Percentiles rank a stretch among this genome's conserved stretches.
These are phyloP conservation scores for Extremus antarcticus DNA, from an alignment of 495 filamentous ascomycete species.

Conservation along the genomic window DNA sequence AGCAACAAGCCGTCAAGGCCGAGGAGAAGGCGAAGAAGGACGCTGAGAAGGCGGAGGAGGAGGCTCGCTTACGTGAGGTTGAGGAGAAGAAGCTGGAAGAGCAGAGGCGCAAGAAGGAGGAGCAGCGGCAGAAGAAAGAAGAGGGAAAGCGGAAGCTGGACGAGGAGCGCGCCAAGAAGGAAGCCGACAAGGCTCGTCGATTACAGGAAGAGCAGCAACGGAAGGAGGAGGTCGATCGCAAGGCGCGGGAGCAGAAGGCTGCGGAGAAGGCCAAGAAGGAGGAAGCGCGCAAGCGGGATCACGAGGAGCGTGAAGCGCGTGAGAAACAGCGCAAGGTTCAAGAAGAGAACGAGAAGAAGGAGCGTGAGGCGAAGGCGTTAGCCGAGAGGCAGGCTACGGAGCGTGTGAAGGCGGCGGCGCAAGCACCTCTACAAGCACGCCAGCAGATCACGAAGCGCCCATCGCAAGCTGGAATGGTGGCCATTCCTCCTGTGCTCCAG, in stretches of 20 bases:
- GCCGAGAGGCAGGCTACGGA: conserved; percentile 45
- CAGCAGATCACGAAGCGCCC: conserved; percentile 33
- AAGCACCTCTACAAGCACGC: conserved; percentile 22
- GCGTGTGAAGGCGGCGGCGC: conserved; percentile 46
- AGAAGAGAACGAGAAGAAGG: conserved; percentile 39
- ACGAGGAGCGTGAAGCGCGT: conserved; percentile 64
- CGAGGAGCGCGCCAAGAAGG: conserved; percentile 70
- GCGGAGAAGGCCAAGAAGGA: conserved; percentile 59
- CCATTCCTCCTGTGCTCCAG: conserved; percentile 46
- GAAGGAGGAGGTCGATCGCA: conserved; percentile 63
- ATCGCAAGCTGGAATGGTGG: conserved; percentile 36
- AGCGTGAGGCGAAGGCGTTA: conserved; percentile 29
- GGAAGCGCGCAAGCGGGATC: conserved; percentile 50
- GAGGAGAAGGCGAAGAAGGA: conserved; percentile 82
- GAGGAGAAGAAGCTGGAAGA: conserved; percentile 77
- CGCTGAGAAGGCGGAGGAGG: conserved; percentile 84
- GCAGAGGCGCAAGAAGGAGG: conserved; percentile 66
- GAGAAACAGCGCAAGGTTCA: conserved; percentile 49
- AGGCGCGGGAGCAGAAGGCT: conserved; percentile 61
- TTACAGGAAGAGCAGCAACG: conserved; percentile 74
- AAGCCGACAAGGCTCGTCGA: conserved; percentile 66
- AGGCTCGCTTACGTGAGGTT: conserved; percentile 60
- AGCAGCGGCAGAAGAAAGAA: conserved; percentile 83
- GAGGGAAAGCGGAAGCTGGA: conserved; percentile 84
- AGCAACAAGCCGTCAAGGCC: conserved; percentile 75